Conservation (phyloP, 257 asterid species). For the Solanum piurae region DNA sequence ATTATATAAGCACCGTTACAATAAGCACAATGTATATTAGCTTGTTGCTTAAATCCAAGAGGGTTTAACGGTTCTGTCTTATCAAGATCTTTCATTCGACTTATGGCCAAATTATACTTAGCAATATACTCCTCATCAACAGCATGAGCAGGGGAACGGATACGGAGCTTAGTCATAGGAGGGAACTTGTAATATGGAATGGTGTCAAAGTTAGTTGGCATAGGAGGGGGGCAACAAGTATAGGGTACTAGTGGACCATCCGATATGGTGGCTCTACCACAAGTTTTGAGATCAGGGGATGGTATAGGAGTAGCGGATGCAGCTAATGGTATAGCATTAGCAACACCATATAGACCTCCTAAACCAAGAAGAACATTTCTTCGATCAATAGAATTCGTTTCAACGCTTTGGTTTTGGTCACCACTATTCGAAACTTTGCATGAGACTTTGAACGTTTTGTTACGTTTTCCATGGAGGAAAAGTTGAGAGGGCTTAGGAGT, state of each 20-base stretch:
- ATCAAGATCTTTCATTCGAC: conserved; percentile 2
- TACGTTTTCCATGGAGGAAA: neutral
- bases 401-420: neutral
- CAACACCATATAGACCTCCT: neutral
- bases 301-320: neutral
- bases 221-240: neutral
- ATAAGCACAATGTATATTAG: conserved; percentile 4
- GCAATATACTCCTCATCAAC: neutral
- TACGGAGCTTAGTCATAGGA: neutral
- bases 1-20: conserved; percentile 6
- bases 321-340: neutral
- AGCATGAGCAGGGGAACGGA: conserved; percentile 6
- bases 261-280: neutral
- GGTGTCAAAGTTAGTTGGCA: neutral
- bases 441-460: neutral
- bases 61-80: neutral
- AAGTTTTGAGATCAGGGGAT: neutral
- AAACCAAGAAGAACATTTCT: neutral
- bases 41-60: conserved; percentile 2
- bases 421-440: neutral
- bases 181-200: neutral
- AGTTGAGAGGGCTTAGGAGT: neutral
- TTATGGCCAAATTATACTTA: conserved; percentile 2
- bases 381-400: neutral
- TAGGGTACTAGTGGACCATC: neutral